Percentiles rank a stretch among this genome's conserved stretches.
Evolutionary conservation across 2,329 filamentous ascomycete genomes (phyloP).

Genomic region (Fulvia fulva): DNA sequence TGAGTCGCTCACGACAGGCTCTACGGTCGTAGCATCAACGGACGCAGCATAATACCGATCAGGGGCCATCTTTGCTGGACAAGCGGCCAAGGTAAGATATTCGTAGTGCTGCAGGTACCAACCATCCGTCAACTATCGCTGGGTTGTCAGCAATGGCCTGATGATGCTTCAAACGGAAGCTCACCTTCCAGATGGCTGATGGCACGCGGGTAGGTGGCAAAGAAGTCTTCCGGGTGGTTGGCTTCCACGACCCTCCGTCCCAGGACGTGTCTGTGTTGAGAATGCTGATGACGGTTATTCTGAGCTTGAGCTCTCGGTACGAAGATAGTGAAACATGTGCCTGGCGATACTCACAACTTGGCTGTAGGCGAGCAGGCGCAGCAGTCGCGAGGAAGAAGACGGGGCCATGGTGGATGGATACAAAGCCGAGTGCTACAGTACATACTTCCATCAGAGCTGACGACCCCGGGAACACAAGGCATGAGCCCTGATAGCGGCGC

Average conservation of each 20-base stretch:
- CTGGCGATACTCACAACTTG: neutral
- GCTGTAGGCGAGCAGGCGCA: conserved; percentile 1
- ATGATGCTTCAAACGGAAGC: neutral
- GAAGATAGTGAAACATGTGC: conserved; percentile 3
- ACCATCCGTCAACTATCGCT: neutral
- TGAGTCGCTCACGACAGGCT: neutral
- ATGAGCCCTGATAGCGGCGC: neutral
- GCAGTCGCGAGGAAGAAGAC: neutral
- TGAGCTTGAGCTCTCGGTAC: neutral
- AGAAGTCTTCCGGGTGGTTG: neutral
- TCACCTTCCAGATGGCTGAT: neutral
- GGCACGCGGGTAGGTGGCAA: neutral
- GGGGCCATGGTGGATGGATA: neutral
- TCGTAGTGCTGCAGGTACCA: conserved; percentile 3
- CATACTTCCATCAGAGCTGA: neutral
- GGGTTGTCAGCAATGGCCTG: neutral
- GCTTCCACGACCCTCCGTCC: neutral
- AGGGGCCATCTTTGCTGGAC: neutral
- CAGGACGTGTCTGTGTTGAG: neutral
- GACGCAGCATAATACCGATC: conserved; percentile 2
- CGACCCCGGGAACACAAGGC: neutral
- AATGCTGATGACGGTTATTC: neutral
- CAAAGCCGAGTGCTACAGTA: neutral
- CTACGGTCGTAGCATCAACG: neutral
- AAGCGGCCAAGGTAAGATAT: neutral